Evolutionary conservation across 495 filamentous ascomycete species (phyloP).

Genomic region (Chaetomidium leptoderma): DNA sequence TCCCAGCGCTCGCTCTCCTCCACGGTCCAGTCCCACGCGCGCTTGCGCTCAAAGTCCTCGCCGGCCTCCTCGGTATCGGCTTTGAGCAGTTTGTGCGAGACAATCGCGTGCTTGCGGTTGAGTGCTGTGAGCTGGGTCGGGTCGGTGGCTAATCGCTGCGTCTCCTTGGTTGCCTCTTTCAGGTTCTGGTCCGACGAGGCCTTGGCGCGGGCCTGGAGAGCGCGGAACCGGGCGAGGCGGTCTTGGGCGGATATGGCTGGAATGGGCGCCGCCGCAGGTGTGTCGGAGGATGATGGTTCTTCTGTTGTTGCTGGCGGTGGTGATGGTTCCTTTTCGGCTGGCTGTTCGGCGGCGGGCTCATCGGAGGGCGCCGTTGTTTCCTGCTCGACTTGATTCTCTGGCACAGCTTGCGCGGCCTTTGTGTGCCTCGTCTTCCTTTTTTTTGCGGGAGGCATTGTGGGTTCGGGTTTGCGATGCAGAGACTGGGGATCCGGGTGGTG

Average conservation of each 20-base stretch:
- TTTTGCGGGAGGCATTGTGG: conserved; percentile 45
- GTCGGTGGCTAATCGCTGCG: conserved; percentile 73
- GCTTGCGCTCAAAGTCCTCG: conserved; percentile 93
- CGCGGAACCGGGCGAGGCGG: conserved; percentile 70
- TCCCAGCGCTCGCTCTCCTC: conserved; percentile 96
- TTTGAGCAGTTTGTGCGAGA: conserved; percentile 88
- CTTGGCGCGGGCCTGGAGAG: conserved; percentile 80
- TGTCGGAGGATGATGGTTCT: conserved; percentile 14
- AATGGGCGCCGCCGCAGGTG: not conserved
- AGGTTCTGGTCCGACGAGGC: conserved; percentile 70
- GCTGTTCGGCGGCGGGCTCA: conserved; percentile 16
- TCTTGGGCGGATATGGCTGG: conserved; percentile 38
- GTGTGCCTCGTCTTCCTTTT: conserved; percentile 43
- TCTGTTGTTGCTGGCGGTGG: conserved; percentile 8
- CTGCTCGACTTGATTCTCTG: not conserved
- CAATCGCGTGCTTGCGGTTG: conserved; percentile 75
- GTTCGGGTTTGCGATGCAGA: not conserved
- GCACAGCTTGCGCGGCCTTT: conserved; percentile 18
- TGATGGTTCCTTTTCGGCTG: conserved; percentile 12
- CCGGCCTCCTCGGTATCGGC: conserved; percentile 79
- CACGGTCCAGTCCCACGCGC: conserved; percentile 97
- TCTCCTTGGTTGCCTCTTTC: conserved; percentile 78
- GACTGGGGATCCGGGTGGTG: no score
- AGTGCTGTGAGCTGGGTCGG: conserved; percentile 66
- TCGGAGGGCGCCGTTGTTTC: conserved; percentile 11